phyloP scores from a whole-genome alignment of 192 early-diverging fungal species.

The Podila horticola region DNA sequence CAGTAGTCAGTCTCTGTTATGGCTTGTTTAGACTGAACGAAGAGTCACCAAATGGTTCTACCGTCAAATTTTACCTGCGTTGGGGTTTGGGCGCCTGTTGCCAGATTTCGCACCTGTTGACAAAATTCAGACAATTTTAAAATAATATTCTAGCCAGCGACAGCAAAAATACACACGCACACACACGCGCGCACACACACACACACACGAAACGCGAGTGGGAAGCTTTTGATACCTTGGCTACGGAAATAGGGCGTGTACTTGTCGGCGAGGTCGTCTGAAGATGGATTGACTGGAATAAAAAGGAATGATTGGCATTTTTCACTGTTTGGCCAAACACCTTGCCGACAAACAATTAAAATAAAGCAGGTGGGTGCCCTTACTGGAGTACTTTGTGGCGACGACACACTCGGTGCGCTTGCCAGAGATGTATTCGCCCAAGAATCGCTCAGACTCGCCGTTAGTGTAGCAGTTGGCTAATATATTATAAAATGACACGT shows the following conservation, averaged over 20 bases:
- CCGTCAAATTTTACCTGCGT: conserved; percentile 18
- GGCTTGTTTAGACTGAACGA: neutral
- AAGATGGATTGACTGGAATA: neutral
- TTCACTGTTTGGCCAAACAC: too few species aligned
- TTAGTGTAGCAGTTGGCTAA: conserved; percentile 66
- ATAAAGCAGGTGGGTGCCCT: neutral
- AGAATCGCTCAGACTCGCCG: conserved; percentile 62
- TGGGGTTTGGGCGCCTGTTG: conserved; percentile 13
- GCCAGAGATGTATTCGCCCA: conserved; percentile 62
- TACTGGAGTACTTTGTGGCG: conserved; percentile 64
- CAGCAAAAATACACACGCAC: too few species aligned
- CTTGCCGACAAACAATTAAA: too few species aligned
- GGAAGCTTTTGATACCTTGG: too few species aligned
- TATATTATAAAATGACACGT: neutral
- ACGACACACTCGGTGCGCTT: conserved; percentile 66
- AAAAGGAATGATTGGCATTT: too few species aligned
- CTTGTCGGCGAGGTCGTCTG: neutral
- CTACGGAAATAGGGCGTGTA: neutral
- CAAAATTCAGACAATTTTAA: conserved; percentile 1
- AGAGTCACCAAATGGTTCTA: too few species aligned
- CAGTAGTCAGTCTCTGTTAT: neutral
- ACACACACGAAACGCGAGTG: too few species aligned
- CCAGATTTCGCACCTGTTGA: conserved; percentile 7
- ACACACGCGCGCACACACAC: too few species aligned
- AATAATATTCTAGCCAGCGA: too few species aligned